Evolutionary conservation across 1,139 yeast genomes (phyloP).

Genomic region (Spathaspora sp.): DNA sequence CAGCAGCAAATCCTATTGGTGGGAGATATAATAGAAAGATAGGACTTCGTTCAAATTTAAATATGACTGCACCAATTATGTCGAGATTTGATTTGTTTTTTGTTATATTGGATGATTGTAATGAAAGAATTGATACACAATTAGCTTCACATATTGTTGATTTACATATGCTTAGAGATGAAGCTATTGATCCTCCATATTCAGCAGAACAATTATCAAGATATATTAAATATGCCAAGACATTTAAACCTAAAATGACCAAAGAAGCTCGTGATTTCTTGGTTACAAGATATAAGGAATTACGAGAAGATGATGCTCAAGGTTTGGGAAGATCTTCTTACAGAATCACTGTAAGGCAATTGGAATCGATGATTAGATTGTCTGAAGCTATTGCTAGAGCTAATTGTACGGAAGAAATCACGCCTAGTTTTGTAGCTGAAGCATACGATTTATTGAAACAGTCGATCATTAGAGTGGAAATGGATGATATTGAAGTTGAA

Average conservation of each 20-base stretch:
- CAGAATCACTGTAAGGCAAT: slow-evolving; percentile 94
- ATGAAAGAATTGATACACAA: slow-evolving; percentile 85
- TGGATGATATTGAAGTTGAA: slow-evolving; percentile 87
- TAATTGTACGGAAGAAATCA: slow-evolving; percentile 86
- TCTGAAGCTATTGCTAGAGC: slow-evolving; percentile 98
- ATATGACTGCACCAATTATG: slow-evolving; percentile 99
- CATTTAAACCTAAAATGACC: slow-evolving; percentile 89
- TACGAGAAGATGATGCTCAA: slow-evolving; percentile 89
- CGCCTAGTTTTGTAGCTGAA: slow-evolving; percentile 87
- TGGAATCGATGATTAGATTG: slow-evolving; percentile 89
- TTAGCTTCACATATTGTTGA: slow-evolving; percentile 92
- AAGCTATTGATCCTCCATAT: slow-evolving; percentile 87
- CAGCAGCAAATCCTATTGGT: slow-evolving; percentile 97
- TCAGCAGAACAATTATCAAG: slow-evolving; percentile 86
- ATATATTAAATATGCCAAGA: slow-evolving; percentile 88
- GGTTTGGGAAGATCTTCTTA: slow-evolving; percentile 86
- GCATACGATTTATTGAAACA: slow-evolving; percentile 89
- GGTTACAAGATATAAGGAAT: slow-evolving; percentile 79
- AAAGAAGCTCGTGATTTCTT: slow-evolving; percentile 76
- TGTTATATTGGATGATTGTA: slow-evolving; percentile 92
- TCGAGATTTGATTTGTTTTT: slow-evolving; percentile 95
- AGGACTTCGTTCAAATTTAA: slow-evolving; percentile 81
- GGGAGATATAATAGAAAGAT: slow-evolving; percentile 90
- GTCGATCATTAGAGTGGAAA: slow-evolving; percentile 90
- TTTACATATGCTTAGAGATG: slow-evolving; percentile 88